Base-by-base conservation (phyloP, 371 early-diverging fungal genomes). In the Mortierella sp. region DNA sequence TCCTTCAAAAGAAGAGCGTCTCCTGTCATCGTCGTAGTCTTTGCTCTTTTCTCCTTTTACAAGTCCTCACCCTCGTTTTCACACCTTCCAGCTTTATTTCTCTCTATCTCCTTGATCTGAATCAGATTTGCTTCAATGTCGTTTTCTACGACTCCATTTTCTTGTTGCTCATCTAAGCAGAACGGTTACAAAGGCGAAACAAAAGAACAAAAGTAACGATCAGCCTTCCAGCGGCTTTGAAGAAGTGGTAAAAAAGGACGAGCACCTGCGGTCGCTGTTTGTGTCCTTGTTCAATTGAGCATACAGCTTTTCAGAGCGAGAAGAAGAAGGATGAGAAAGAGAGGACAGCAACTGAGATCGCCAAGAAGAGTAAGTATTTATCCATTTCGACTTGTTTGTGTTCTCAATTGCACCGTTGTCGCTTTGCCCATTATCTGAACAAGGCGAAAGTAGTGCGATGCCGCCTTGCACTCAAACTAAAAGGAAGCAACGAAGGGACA, bases 41-140 rank as follows among this genome's bases (percentile, higher is more conserved):
- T 21, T 19, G 16, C 19, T 34, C 37, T 64, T 21, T 37, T 37
- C 21, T 21, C 31, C 10, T 34, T 64, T 64, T 34, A 61, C 61
- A 19, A 40, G 37, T 64, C 40, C 40, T 64, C 67, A 64, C 40
- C 67, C 67, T 64, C 67, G 37, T 64, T 37, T 54, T 54, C n/a
- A 54, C 54, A 54, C 54, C n/a, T n/a, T 64, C 24, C 9, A 37
- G 10, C 67, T 21, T 37, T 24, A 2, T 21, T 28, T 61, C 21
- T 19, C 61, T 64, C 67, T 10, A 19, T 64, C 24, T 37, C 67
- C 67, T 10, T 64, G 67, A 64, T 64, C 67, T 37, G 40, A 64
- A 61, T 19, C 28, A 61, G 24, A 40, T 64, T 37, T 24, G 37
- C 21, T 50, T 50, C 50, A n/a, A n/a, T 50, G 13, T 50, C 50